Base-by-base conservation (phyloP, 169 alveolate species). In the Toxoplasma gondii region DNA sequence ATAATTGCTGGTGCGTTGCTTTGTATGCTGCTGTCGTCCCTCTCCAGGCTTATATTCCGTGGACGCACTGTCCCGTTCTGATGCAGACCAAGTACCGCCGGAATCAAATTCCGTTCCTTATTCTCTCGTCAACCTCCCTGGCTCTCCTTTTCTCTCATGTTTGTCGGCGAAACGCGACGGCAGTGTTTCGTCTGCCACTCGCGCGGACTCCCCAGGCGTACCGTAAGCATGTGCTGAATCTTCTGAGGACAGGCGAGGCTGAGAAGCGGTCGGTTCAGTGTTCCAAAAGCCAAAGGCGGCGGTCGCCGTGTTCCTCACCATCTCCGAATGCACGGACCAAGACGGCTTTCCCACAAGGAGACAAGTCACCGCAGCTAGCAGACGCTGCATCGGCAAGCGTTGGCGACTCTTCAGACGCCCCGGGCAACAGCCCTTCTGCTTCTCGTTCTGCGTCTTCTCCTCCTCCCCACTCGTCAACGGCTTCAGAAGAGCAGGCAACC, bases 1-100 rank as follows among this genome's bases (percentile, higher is more conserved):
- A 64, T 1, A 64, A 19, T 64, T 31, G 34, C 29, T 4, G 31
- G n/a, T 64, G 44, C 43, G 44, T 82, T 19, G 69, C 41, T 24
- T 44, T 31, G 53, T 82, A 7, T 41, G 69, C 29, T 4, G 38
- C 41, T 39, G 90, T 41, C 38, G 69, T 36, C 64, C 7, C 45
- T 78, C 45, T 10, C 29, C 90, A 82, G 90, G 90, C 90, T 7
- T 82, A 82, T 67, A 82, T 82, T 49, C 90, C 90, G 67, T 82
- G 90, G 90, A 82, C 90, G 67, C 90, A 82, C 90, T 82, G 90
- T 49, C 90, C 90, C 19, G 64, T 82, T 12, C 64, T 82, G 90
- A 82, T 82, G 90, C 90, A 41, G 67, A 36, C 90, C 19, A 82
- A 44, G 67, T 36, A 82, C n/a, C 53, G 90, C 12, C 90, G 67